These are phyloP conservation scores for Solanum pennellii DNA, from an alignment of 257 asterid species.

Conservation along the genomic window DNA sequence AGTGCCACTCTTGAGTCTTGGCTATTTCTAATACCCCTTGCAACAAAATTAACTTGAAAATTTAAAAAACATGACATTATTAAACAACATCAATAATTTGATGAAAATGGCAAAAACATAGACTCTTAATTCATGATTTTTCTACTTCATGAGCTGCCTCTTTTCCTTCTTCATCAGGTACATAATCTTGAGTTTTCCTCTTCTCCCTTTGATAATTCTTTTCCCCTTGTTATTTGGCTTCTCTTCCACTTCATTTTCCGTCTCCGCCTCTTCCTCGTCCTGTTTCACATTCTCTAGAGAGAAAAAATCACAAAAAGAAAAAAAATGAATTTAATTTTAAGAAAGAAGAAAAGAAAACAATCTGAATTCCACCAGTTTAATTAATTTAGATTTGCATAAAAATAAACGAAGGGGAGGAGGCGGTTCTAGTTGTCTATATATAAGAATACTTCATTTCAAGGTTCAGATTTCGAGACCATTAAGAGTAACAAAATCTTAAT, in stretches of 20 bases:
- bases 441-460: background rate
- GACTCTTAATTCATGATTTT: background rate
- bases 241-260: background rate
- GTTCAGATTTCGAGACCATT: background rate
- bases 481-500: background rate
- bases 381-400: background rate
- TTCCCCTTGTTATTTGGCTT: background rate
- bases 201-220: background rate
- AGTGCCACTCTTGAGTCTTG: background rate
- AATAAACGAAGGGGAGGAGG: too few relatives aligned
- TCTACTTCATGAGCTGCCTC: background rate
- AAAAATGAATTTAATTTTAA: background rate
- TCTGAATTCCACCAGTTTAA: rapidly evolving
- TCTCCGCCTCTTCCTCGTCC: too few relatives aligned
- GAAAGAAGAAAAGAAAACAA: background rate
- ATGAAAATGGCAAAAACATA: background rate
- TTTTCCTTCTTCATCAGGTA: background rate
- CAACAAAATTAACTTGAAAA: background rate
- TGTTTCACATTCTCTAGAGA: background rate
- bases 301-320: background rate
- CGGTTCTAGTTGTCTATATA: too few relatives aligned
- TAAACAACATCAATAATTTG: background rate
- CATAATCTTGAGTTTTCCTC: background rate
- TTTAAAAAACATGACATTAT: background rate
- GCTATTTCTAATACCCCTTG: background rate